Evolutionary conservation across 2,329 filamentous ascomycete species (phyloP), one percentile per base, ranked within the genome.

Genomic region (Aspergillus thermomutatus): DNA sequence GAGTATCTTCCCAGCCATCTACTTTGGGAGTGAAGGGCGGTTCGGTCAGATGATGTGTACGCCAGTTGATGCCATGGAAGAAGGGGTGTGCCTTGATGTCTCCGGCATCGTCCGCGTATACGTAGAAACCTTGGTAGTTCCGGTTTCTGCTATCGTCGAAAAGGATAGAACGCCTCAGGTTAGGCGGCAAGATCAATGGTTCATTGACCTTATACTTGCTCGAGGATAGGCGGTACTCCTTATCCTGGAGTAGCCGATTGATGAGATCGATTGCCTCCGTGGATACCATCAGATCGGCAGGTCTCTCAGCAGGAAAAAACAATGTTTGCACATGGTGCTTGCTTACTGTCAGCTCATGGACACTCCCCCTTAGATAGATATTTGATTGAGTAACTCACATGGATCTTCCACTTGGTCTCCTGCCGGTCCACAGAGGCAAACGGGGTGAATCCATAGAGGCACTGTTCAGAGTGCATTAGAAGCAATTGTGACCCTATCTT

Each of bases 1-100:
- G 90, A 1, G 92, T 94, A 69, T 92, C 89, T 52, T 89, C 87
- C 61, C 81, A 78, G 28, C 80, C 78, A 41, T 80, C 79, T 25
- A 97, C 86, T 9, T 85, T 82, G 0, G 93, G 93, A 0, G 95
- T 79, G 66, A 95, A 93, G 0, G 92, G 92, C 0, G 93, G 92
- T 8, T 79, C 78, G 54, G 85, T 82, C 34, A 82, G 75, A 66
- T 94, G 89, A 17, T 96, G 74, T 0, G 83, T 83, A 14, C 89
- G 84, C 94, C 91, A 97, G 1, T 85, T 83, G 17, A 95, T 84
- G 50, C 86, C 85, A 55, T 81, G 82, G 77, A 97, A 97, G 83
- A 93, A 97, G 10, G 85, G 84, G 74, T 97, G 94, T 3, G 82
- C 76, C 71, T 95, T 97, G 79, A 97, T 95, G 54, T 97, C 92